Conservation (phyloP, 2,329 filamentous ascomycete species). For the Colletotrichum lini region DNA sequence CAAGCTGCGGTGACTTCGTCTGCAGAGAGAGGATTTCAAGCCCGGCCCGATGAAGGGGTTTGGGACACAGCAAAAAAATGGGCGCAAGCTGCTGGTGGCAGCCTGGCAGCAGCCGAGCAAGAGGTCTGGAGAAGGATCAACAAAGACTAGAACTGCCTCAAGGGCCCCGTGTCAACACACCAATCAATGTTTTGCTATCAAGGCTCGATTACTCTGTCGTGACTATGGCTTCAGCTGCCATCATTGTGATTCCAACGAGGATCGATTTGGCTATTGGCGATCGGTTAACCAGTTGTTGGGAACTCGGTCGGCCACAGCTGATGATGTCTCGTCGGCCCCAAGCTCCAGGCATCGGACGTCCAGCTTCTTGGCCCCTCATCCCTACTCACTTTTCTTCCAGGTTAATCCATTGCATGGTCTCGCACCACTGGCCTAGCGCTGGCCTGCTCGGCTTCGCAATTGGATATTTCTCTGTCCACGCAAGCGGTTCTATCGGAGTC, state of each 20-base stretch:
- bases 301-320: conserved; percentile 3
- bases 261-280: conserved; percentile 3
- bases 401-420: conserved; percentile 14
- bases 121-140: conserved; percentile 76
- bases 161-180: conserved; percentile 2
- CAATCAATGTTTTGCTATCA: conserved; percentile 5
- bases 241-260: neutral
- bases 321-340: conserved; percentile 20
- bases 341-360: conserved; percentile 18
- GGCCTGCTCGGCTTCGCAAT: conserved; percentile 19
- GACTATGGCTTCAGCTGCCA: neutral
- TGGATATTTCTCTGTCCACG: neutral
- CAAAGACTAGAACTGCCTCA: conserved; percentile 61
- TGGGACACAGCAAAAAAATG: conserved; percentile 72
- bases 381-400: conserved; percentile 16
- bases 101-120: conserved; percentile 70
- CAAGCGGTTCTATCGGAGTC: conserved; percentile 12
- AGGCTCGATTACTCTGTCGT: neutral
- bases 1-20: conserved; percentile 50
- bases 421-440: conserved; percentile 13
- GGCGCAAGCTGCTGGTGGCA: conserved; percentile 69
- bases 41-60: conserved; percentile 58
- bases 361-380: conserved; percentile 10
- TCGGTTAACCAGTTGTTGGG: neutral
- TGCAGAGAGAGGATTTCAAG: conserved; percentile 47